Percentiles rank a stretch among this genome's conserved stretches.
These are phyloP conservation scores for Neurospora tetraspora DNA, from an alignment of 495 filamentous ascomycete species.

Conservation along the genomic window DNA sequence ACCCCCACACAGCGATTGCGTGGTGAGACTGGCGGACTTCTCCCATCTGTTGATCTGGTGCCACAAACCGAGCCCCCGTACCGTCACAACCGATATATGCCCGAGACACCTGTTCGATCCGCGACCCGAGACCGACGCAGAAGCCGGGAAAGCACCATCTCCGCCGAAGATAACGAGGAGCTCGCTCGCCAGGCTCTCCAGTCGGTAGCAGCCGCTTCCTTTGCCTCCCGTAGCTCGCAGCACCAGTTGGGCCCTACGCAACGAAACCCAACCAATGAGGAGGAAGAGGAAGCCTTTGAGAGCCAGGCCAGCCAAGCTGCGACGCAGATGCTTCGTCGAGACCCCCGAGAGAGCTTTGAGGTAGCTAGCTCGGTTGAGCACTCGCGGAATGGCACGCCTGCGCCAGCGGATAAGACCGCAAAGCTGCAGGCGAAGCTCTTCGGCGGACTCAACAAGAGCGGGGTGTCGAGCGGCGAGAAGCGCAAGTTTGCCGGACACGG, in stretches of 20 bases:
- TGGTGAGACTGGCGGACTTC: slow-evolving; percentile 34
- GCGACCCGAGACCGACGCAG: slow-evolving; percentile 32
- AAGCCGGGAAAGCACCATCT: slow-evolving; percentile 83
- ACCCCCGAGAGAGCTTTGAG: slow-evolving; percentile 41
- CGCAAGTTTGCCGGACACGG: slow-evolving; percentile 44
- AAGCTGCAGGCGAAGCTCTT: slow-evolving; percentile 59
- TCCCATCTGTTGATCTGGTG: slow-evolving; percentile 46
- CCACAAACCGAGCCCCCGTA: slow-evolving; percentile 45
- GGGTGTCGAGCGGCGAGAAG: slow-evolving; percentile 35
- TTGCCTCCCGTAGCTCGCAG: slow-evolving; percentile 30
- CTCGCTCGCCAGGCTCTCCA: slow-evolving; percentile 46
- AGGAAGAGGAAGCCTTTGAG: slow-evolving; percentile 33
- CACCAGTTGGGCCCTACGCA: slow-evolving; percentile 6
- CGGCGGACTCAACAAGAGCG: slow-evolving; percentile 53
- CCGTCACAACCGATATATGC: slow-evolving; percentile 18
- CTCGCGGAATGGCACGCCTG: slow-evolving; percentile 34
- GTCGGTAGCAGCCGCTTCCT: slow-evolving; percentile 40
- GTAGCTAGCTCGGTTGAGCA: slow-evolving; percentile 30
- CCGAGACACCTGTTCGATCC: slow-evolving; percentile 18
- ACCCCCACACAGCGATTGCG: slow-evolving; percentile 49
- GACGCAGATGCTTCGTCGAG: slow-evolving; percentile 44
- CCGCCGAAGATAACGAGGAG: slow-evolving; percentile 64
- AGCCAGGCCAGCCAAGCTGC: slow-evolving; percentile 45
- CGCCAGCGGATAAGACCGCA: slow-evolving; percentile 32
- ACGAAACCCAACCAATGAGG: slow-evolving; percentile 8